Evolutionary conservation across 2,329 filamentous ascomycete species (phyloP).

Genomic region (Penicillium sp.): DNA sequence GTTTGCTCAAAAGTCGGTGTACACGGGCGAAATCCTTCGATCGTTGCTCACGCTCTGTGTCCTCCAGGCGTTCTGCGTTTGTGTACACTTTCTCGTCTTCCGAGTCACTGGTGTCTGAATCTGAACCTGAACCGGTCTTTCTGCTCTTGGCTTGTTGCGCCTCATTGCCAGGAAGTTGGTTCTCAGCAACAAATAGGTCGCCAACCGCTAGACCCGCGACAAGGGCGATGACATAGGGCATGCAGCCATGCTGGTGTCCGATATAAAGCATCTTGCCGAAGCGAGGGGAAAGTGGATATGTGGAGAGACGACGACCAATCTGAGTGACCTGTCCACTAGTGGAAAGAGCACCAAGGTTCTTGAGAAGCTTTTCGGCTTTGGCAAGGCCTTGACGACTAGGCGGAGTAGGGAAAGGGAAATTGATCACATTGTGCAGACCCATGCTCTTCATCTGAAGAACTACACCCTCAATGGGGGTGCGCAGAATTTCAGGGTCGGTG

Average conservation of each 20-base stretch:
- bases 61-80: constrained; percentile 64
- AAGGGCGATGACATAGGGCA: constrained; percentile 79
- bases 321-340: constrained; percentile 67
- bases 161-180: constrained; percentile 61
- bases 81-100: constrained; percentile 44
- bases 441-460: constrained; percentile 93
- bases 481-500: constrained; percentile 77
- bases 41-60: constrained; percentile 61
- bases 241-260: constrained; percentile 72
- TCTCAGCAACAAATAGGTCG: constrained; percentile 80
- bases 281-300: constrained; percentile 83
- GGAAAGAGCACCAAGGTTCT: constrained; percentile 76
- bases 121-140: constrained; percentile 36
- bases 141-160: constrained; percentile 18
- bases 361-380: constrained; percentile 79
- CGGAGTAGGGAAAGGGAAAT: constrained; percentile 93
- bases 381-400: constrained; percentile 70
- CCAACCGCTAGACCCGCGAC: constrained; percentile 84
- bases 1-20: constrained; percentile 69
- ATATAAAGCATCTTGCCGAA: constrained; percentile 90
- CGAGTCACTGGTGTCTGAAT: constrained; percentile 36
- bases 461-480: constrained; percentile 87
- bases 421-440: constrained; percentile 81
- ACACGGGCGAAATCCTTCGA: constrained; percentile 63
- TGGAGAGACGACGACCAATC: constrained; percentile 72